phyloP scores from a whole-genome alignment of 345 rosid species.

The Citrus reticulata region DNA sequence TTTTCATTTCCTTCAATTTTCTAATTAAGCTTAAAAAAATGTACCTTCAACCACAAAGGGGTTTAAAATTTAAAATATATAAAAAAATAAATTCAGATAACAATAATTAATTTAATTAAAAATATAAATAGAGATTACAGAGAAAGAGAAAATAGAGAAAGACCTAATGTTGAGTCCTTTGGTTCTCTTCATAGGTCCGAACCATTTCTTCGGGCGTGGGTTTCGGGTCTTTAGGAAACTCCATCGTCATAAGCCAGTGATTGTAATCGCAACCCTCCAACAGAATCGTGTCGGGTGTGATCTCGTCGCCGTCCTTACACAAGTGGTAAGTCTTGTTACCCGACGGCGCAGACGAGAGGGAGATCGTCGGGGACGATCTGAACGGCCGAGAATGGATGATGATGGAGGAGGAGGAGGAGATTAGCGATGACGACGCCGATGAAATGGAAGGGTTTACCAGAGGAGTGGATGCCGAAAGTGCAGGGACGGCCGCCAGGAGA shows the following conservation, averaged over 20 bases:
- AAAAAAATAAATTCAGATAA: background rate
- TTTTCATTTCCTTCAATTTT: background rate
- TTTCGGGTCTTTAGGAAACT: conserved; percentile 57
- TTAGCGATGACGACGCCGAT: background rate
- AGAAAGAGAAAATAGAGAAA: background rate
- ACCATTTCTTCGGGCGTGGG: conserved; percentile 75
- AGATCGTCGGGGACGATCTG: conserved; percentile 23
- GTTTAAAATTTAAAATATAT: background rate
- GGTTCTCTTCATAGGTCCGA: conserved; percentile 64
- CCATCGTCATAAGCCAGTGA: conserved; percentile 87
- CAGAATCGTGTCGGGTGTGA: conserved; percentile 62
- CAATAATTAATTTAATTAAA: background rate
- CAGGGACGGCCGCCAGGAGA: conserved; percentile 9
- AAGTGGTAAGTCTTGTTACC: conserved; percentile 24
- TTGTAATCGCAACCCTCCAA: conserved; percentile 88
- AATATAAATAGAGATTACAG: background rate
- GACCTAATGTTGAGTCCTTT: conserved; percentile 82
- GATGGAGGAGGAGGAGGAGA: conserved; percentile 6
- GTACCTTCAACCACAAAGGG: background rate
- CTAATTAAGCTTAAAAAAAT: background rate
- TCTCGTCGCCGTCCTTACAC: conserved; percentile 65
- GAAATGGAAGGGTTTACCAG: background rate
- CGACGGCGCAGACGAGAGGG: conserved; percentile 26
- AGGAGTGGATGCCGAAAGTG: background rate
- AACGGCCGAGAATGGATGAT: conserved; percentile 23